Conservation (phyloP, 768 basidiomycete genomes). For the Boletus patriciae region DNA sequence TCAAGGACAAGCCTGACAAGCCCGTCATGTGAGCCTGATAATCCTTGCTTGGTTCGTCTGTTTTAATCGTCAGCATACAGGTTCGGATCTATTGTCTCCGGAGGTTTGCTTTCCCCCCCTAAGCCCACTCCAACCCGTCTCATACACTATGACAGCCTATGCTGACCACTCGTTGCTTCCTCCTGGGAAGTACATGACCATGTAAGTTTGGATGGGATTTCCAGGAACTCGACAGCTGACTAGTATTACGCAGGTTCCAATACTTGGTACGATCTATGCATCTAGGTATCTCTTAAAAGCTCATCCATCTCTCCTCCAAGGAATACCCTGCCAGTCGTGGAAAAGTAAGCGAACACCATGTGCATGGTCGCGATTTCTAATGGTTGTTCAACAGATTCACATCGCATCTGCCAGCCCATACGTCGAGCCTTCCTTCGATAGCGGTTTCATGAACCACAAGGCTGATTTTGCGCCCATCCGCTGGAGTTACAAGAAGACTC, state of each 20-base stretch:
- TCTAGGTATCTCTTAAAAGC: not conserved
- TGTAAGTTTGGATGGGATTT: constrained; percentile 38
- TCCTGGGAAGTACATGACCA: constrained; percentile 69
- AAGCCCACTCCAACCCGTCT: not conserved
- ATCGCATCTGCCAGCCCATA: constrained; percentile 61
- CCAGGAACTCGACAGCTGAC: constrained; percentile 25
- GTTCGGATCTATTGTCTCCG: constrained; percentile 69
- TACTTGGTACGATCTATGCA: constrained; percentile 41
- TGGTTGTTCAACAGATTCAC: constrained; percentile 50
- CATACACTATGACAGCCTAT: constrained; percentile 43
- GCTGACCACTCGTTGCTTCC: constrained; percentile 70
- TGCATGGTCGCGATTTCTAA: not conserved
- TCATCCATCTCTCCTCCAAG: constrained; percentile 1
- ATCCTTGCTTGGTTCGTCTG: not conserved
- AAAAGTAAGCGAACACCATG: constrained; percentile 40
- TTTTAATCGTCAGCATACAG: constrained; percentile 20
- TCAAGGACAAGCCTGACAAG: constrained; percentile 80
- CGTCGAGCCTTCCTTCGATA: constrained; percentile 62
- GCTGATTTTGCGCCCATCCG: constrained; percentile 74
- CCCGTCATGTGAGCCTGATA: constrained; percentile 56
- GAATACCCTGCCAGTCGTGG: constrained; percentile 76
- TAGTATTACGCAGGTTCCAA: constrained; percentile 44
- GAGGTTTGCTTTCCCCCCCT: constrained; percentile 34
- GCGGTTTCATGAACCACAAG: constrained; percentile 79
- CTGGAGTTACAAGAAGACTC: constrained; percentile 77